A percentile compares a stretch with the other conserved stretches of the same genome.
These are phyloP conservation scores for Eucalyptus marginata DNA, from an alignment of 345 rosid species.

Conservation along the genomic window DNA sequence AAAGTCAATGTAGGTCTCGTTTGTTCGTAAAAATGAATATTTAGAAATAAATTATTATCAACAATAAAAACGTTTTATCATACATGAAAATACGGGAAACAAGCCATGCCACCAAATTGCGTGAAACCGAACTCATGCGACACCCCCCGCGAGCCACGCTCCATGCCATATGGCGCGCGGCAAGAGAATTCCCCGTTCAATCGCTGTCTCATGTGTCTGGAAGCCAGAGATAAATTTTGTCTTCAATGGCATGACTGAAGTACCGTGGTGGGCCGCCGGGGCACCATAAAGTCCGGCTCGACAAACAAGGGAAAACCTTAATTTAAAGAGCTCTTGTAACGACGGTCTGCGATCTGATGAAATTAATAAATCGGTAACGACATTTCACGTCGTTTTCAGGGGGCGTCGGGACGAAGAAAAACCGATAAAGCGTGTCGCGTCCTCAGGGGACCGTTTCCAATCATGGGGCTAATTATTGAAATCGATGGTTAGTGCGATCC, in stretches of 20 bases:
- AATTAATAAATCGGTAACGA: background rate
- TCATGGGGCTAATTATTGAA: background rate
- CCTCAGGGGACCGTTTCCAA: background rate
- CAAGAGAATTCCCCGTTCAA: background rate
- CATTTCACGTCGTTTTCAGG: background rate
- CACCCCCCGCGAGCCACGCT: background rate
- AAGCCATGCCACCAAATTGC: background rate
- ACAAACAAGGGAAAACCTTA: background rate
- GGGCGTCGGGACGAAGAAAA: background rate
- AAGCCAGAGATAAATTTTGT: background rate
- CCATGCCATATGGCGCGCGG: background rate
- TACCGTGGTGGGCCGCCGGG: background rate
- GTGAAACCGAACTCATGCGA: background rate
- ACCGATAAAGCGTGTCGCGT: background rate
- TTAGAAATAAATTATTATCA: too few relatives aligned
- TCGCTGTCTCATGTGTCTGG: background rate
- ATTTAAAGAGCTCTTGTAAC: background rate
- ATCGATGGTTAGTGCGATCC: background rate
- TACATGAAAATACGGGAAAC: background rate
- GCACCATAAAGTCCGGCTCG: background rate
- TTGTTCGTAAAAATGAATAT: too few relatives aligned
- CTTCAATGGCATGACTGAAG: background rate
- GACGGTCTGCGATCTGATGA: background rate
- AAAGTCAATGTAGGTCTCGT: too few relatives aligned
- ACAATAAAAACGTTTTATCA: background rate